Percentiles rank a stretch among this genome's conserved stretches.
Evolutionary conservation across 805 yeast genomes (phyloP).

Genomic region (Myxozyma lipomycoides): DNA sequence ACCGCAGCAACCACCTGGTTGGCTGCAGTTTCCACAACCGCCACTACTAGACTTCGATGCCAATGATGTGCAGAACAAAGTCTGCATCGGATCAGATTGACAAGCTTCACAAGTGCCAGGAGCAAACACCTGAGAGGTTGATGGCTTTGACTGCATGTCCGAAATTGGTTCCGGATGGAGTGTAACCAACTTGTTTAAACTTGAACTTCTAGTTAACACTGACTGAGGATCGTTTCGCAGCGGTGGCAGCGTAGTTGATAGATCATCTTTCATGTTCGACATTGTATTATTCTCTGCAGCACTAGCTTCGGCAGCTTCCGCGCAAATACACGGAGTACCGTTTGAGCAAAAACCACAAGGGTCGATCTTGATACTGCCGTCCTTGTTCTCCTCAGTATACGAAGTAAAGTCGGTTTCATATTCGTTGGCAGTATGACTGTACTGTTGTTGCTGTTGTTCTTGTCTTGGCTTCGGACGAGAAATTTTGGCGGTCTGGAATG

Average conservation of each 20-base stretch:
- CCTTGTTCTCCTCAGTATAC: constrained; percentile 33
- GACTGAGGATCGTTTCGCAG: constrained; percentile 26
- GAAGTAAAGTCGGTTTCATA: constrained; percentile 7
- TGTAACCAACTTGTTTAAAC: constrained; percentile 48
- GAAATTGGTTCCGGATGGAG: constrained; percentile 58
- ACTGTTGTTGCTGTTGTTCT: constrained; percentile 4
- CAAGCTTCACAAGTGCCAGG: constrained; percentile 87
- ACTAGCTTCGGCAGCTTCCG: constrained; percentile 57
- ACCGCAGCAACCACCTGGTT: constrained; percentile 32
- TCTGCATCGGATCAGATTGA: constrained; percentile 81
- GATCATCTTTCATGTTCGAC: constrained; percentile 5
- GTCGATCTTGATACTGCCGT: constrained; percentile 61
- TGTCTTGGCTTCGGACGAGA: constrained; percentile 1
- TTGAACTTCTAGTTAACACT: constrained; percentile 9
- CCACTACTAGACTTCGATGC: constrained; percentile 42
- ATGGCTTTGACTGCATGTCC: constrained; percentile 15
- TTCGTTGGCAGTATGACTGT: not conserved
- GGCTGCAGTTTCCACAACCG: constrained; percentile 23
- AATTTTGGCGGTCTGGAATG: constrained; percentile 18
- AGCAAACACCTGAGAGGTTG: constrained; percentile 34
- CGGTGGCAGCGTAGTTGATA: constrained; percentile 23
- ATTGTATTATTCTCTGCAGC: constrained; percentile 21
- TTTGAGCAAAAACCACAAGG: constrained; percentile 93
- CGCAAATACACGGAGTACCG: constrained; percentile 86
- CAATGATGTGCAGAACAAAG: constrained; percentile 80